Base-by-base conservation (phyloP, 192 early-diverging fungal genomes). In the Mortierella antarctica region DNA sequence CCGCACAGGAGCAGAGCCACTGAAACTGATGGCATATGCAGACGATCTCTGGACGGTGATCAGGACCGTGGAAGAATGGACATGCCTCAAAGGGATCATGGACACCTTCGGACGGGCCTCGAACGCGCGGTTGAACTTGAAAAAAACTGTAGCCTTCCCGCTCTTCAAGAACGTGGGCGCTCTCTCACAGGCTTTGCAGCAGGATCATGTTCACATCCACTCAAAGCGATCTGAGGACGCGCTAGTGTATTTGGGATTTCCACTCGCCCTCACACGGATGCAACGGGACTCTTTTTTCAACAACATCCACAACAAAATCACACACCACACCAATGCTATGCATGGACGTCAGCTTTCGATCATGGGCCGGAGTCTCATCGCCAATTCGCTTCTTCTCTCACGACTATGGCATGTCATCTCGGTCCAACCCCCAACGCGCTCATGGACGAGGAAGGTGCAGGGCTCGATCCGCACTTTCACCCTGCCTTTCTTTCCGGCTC, bases 121-220 rank as follows among this genome's bases (percentile, higher is more conserved):
- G 2, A 83, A 83, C 61, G 83, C 71, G 21, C 48, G 46, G 14
- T 23, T 79, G 23, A 79, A 79, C 52, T 17, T 73, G 7, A 23
- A 65, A 2, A 79, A 83, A 50, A 83, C 75, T 10, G 62, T 67
- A 0, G 52, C 65, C 6, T 67, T 83, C 42, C 67, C 74, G 0
- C 52, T 58, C 39, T 15, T 17, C 21, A 58, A 52, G 23, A 39
- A 9, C 0, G 12, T 58, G 0, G 56, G 46, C 0, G 5, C 7
- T 4, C 41, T 66, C 8, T 12, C 49, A 5, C 49, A 44, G 20
- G 53, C 65, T 5, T 42, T 66, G 41, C 42, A 66, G 53, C 48
- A 56, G 13, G 64, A 66, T 21, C 54, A 15, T 4, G 56, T 57
- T 17, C 54, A 48, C 13, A 47, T 67, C 20, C 66, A 67, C 42